A percentile compares a stretch with the other conserved stretches of the same genome.
Evolutionary conservation across 208 protist genomes (phyloP).

Genomic region (Histomonas meleagridis): DNA sequence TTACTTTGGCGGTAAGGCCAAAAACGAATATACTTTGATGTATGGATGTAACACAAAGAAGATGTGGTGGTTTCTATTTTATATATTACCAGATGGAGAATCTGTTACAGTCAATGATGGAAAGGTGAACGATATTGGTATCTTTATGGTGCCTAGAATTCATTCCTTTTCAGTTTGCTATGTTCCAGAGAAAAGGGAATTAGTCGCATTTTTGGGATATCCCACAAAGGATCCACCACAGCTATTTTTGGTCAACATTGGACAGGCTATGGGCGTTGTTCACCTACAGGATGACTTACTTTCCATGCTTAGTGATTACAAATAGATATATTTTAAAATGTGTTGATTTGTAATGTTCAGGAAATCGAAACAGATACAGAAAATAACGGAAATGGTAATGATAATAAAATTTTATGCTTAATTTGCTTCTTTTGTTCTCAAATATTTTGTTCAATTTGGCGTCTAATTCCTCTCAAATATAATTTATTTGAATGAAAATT

Average conservation of each 20-base stretch:
- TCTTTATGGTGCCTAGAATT: neutral
- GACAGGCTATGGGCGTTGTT: neutral
- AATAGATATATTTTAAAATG: neutral
- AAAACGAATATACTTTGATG: neutral
- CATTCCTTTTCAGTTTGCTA: neutral
- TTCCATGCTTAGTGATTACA: neutral
- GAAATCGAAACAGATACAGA: too few relatives aligned
- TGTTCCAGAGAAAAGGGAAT: neutral
- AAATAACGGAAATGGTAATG: too few relatives aligned
- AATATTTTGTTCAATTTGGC: too few relatives aligned
- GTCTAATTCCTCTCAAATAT: too few relatives aligned
- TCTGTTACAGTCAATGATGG: neutral
- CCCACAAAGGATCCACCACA: neutral
- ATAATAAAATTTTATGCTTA: too few relatives aligned
- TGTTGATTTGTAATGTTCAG: too few relatives aligned
- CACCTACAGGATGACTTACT: neutral
- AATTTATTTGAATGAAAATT: too few relatives aligned
- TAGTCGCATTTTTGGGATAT: neutral
- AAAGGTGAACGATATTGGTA: neutral
- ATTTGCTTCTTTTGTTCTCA: too few relatives aligned
- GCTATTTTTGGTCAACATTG: neutral
- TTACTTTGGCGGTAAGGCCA: neutral
- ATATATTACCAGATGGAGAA: neutral
- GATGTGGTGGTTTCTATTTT: neutral
- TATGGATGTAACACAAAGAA: neutral